Base-by-base conservation (phyloP, 73 alveolate genomes). In the Paramecium primaurelia region DNA sequence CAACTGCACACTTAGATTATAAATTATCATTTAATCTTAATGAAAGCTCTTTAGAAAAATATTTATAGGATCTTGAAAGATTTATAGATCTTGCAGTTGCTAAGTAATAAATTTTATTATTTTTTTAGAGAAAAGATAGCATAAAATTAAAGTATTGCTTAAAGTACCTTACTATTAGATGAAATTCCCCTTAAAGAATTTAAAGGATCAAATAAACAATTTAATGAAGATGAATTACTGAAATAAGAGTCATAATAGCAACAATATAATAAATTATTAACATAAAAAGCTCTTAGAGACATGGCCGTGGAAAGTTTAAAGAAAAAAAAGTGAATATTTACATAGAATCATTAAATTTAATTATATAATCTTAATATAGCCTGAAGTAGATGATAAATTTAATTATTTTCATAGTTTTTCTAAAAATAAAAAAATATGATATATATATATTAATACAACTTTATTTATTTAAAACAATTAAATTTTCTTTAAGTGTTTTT, bases 121-220 rank as follows among this genome's bases (percentile, higher is more conserved):
- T 20, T 9, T 22, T 54, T 54, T 75, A 75, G 88, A 80, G 91
- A 80, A 20, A 89, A 89, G 30, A 45, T 83, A 6, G 51, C 91
- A 18, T 20, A 26, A 32, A 89, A 89, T 28, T 64, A 71, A 25
- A 89, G 75, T 26, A 89, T 89, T 34, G 71, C 94, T 16, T 18
- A 89, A 71, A 89, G 86, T 71, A 80, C 91, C 0, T 26, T 89
- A 89, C 85, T 89, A 7, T 47, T 89, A 30, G 94, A 89, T 71
- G 71, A 89, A 44, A 89, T 89, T 7, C 94, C 94, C 11, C 60
- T 83, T 7, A 89, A 89, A 89, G 94, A 89, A 12, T 89, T 89
- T 44, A 69, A 89, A 71, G 49, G 36, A 34, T 38, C 69, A 4
- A 38, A 54, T 18, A 71, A 71, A 71, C 18, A 89, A 38, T 64